Conservation (phyloP, 2,329 filamentous ascomycete genomes). For the Furcasterigmium furcatum region DNA sequence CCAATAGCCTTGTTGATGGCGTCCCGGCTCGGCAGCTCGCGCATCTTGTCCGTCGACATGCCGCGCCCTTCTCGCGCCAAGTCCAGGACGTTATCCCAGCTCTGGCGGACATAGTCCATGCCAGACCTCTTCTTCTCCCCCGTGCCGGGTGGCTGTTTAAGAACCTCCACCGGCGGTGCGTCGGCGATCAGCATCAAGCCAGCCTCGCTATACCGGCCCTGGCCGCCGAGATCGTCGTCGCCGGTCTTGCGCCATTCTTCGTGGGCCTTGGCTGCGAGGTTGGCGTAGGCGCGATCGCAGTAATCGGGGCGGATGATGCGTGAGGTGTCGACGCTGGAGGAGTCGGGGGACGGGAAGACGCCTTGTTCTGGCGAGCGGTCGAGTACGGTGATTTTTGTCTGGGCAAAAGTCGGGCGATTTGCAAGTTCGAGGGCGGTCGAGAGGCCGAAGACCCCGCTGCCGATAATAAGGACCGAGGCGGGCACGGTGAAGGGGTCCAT, state of each 20-base stretch:
- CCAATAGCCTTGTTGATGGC: conserved; percentile 42
- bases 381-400: conserved; percentile 55
- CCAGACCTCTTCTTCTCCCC: conserved; percentile 38
- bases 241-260: conserved; percentile 62
- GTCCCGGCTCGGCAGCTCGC: conserved; percentile 38
- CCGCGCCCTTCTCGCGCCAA: conserved; percentile 37
- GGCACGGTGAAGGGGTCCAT: conserved; percentile 19
- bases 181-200: conserved; percentile 63
- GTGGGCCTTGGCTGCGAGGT: conserved; percentile 69
- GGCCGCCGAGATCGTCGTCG: conserved; percentile 52
- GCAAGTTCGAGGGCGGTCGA: conserved; percentile 65
- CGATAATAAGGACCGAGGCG: conserved; percentile 62
- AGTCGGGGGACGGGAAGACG: conserved; percentile 59
- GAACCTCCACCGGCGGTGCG: conserved; percentile 8
- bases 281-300: conserved; percentile 71
- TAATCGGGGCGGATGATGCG: conserved; percentile 75
- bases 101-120: conserved; percentile 56
- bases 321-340: conserved; percentile 59
- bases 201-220: conserved; percentile 67
- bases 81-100: conserved; percentile 55
- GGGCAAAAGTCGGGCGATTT: conserved; percentile 52
- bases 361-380: conserved; percentile 45
- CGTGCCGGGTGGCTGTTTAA: conserved; percentile 6
- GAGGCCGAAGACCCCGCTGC: conserved; percentile 63
- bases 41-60: conserved; percentile 32